Percentiles rank a stretch among this genome's conserved stretches.
phyloP scores from a whole-genome alignment of 345 rosid genomes.

The Aegle marmelos region DNA sequence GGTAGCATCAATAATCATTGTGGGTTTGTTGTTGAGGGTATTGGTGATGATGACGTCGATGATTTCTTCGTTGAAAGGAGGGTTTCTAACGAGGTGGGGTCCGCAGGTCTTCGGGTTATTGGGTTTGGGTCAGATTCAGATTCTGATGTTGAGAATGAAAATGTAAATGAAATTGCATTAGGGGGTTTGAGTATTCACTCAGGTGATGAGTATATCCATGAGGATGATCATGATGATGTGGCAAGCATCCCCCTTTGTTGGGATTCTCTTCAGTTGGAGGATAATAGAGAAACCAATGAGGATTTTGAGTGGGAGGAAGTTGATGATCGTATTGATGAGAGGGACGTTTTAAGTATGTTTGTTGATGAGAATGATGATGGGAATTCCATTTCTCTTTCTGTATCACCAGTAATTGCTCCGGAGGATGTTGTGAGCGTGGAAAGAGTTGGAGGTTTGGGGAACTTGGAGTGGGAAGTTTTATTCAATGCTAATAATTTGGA shows the following conservation, averaged over 20 bases:
- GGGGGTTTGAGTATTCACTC: slow-evolving; percentile 41
- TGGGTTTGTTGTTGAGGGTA: slow-evolving; percentile 30
- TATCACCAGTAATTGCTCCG: slow-evolving; percentile 47
- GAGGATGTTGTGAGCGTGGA: slow-evolving; percentile 55
- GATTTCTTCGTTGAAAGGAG: slow-evolving; percentile 55
- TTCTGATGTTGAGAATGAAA: slow-evolving; percentile 21
- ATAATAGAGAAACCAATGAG: slow-evolving; percentile 52
- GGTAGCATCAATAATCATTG: slow-evolving; percentile 5
- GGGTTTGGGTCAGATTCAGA: slow-evolving; percentile 53
- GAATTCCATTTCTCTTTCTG: slow-evolving; percentile 53
- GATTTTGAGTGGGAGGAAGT: slow-evolving; percentile 97
- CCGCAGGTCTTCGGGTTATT: slow-evolving; percentile 27
- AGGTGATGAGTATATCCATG: slow-evolving; percentile 48
- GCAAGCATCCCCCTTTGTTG: slow-evolving; percentile 55
- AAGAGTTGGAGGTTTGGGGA: slow-evolving; percentile 46
- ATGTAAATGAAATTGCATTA: slow-evolving; percentile 32
- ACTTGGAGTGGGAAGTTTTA: slow-evolving; percentile 79
- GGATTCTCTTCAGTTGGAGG: slow-evolving; percentile 80
- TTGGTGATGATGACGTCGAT: slow-evolving; percentile 36
- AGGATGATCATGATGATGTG: slow-evolving; percentile 46
- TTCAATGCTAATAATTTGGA: slow-evolving; percentile 63
- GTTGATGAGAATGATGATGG: slow-evolving; percentile 60
- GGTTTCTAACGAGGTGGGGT: slow-evolving; percentile 35
- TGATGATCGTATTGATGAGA: slow-evolving; percentile 61
- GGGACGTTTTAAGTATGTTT: slow-evolving; percentile 55